A percentile compares a stretch with the other conserved stretches of the same genome.
phyloP scores from a whole-genome alignment of 2,329 filamentous ascomycete genomes.

The Colletotrichum sp. region DNA sequence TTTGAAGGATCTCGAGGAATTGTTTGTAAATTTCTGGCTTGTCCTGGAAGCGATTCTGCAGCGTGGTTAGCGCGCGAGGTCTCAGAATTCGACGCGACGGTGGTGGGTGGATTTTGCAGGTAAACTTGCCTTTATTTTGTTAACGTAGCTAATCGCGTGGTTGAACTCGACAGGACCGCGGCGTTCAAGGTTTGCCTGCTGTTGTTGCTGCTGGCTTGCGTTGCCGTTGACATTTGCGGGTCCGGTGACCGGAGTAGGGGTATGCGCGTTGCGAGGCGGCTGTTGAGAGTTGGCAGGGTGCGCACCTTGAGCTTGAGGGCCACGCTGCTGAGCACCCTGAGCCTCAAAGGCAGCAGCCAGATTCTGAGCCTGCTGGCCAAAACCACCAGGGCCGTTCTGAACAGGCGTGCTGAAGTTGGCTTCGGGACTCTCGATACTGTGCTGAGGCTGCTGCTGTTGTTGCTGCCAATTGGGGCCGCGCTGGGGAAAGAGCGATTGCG shows the following conservation, averaged over 20 bases:
- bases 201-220: conserved; percentile 45
- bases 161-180: conserved; percentile 98
- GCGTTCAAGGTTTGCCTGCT: conserved; percentile 73
- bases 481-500: conserved; percentile 52
- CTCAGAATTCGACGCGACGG: background rate
- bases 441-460: conserved; percentile 49
- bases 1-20: conserved; percentile 96
- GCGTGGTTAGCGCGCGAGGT: conserved; percentile 17
- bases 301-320: conserved; percentile 32
- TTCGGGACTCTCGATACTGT: conserved; percentile 68
- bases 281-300: conserved; percentile 49
- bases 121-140: conserved; percentile 91
- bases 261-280: conserved; percentile 58
- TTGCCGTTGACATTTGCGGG: conserved; percentile 67
- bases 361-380: conserved; percentile 43
- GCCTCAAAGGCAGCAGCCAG: conserved; percentile 29
- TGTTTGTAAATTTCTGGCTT: conserved; percentile 99
- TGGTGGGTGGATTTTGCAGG: background rate
- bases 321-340: conserved; percentile 35
- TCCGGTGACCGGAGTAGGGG: conserved; percentile 61
- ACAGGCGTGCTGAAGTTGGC: conserved; percentile 64
- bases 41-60: conserved; percentile 91
- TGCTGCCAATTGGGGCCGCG: conserved; percentile 59
- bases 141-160: conserved; percentile 98
- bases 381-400: conserved; percentile 53